phyloP scores from a whole-genome alignment of 306 rosid genomes.

The barrel medic (Medicago truncatula) region MtrunA17r5.0-ANR NC_053048.1:751501-752000 shows the following conservation, averaged over 20 bases:
- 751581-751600: background rate
- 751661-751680: background rate
- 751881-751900: background rate
- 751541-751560: background rate
- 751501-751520: background rate
- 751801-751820: background rate
- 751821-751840: background rate
- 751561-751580: background rate
- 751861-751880: conserved; percentile 21
- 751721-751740: background rate
- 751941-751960: background rate
- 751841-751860: background rate
- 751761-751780: background rate
- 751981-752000: background rate
- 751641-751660: background rate
- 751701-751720: background rate
- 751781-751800: conserved; percentile 7
- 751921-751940: background rate
- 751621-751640: background rate
- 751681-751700: background rate
- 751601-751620: no score
- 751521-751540: background rate
- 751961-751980: background rate
- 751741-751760: background rate
- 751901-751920: background rate